Percentiles rank a stretch among this genome's conserved stretches.
phyloP scores from a whole-genome alignment of 2,329 filamentous ascomycete species.

The Ascomycota sp. region DNA sequence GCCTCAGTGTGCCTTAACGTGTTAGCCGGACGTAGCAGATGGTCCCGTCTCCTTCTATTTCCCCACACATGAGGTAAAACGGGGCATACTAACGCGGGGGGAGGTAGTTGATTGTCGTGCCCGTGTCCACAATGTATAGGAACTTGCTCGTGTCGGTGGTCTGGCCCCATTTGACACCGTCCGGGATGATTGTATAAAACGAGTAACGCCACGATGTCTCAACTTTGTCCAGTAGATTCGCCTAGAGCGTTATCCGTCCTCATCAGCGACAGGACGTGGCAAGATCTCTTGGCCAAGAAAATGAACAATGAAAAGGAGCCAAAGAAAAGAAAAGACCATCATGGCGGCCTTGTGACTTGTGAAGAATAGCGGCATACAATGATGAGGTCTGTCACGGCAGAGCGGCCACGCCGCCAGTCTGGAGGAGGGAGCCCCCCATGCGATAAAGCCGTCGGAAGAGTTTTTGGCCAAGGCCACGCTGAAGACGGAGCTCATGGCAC shows the following conservation, averaged over 20 bases:
- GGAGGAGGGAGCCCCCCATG: slow-evolving; percentile 24
- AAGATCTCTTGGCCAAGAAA: no score
- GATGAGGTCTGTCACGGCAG: slow-evolving; percentile 20
- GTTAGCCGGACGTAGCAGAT: no score
- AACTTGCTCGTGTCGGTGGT: slow-evolving; percentile 20
- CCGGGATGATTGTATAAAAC: slow-evolving; percentile 31
- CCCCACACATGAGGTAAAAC: not conserved
- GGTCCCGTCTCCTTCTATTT: not conserved
- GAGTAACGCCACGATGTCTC: slow-evolving; percentile 24
- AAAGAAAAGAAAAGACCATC: no score
- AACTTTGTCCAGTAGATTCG: slow-evolving; percentile 18
- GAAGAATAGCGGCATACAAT: slow-evolving; percentile 20
- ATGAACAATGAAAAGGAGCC: no score
- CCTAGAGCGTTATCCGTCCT: slow-evolving; percentile 10
- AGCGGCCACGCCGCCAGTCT: slow-evolving; percentile 9
- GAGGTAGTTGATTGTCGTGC: slow-evolving; percentile 29
- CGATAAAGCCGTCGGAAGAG: slow-evolving; percentile 22
- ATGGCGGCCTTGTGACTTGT: no score
- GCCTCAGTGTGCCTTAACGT: no score
- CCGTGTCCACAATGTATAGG: slow-evolving; percentile 30
- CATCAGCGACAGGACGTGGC: slow-evolving; percentile 1
- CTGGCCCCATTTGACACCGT: slow-evolving; percentile 23
- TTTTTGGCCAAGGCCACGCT: slow-evolving; percentile 27
- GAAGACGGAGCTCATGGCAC: slow-evolving; percentile 23
- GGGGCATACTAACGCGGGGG: slow-evolving; percentile 20